phyloP scores from a whole-genome alignment of 306 rosid species.

The Mimosa pudica region DNA sequence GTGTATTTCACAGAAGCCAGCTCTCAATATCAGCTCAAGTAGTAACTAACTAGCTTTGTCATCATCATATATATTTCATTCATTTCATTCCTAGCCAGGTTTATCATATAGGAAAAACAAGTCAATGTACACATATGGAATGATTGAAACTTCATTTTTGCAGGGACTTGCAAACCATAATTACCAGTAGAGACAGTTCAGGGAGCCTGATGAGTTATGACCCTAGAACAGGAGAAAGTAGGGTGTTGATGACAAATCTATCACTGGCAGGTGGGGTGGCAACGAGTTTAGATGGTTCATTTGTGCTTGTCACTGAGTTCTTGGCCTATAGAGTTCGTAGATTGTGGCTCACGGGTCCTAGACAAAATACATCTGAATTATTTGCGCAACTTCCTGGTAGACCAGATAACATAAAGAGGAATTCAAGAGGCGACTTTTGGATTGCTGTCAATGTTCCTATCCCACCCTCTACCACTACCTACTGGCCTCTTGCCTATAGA shows the following conservation, averaged over 20 bases:
- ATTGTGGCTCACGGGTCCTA: constrained; percentile 41
- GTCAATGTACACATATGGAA: no score
- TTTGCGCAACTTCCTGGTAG: constrained; percentile 30
- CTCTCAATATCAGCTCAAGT: constrained; percentile 40
- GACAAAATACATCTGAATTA: constrained; percentile 34
- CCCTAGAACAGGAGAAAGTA: constrained; percentile 41
- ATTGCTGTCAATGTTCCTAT: constrained; percentile 37
- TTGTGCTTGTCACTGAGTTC: constrained; percentile 43
- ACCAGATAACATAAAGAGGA: constrained; percentile 42
- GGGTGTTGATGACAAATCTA: constrained; percentile 41
- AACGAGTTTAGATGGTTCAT: constrained; percentile 40
- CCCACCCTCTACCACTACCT: not conserved
- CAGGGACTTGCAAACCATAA: constrained; percentile 32
- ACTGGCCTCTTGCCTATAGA: constrained; percentile 1
- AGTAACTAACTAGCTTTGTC: not conserved
- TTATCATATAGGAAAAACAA: no score
- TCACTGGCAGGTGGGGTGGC: constrained; percentile 50
- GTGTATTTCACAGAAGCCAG: constrained; percentile 52
- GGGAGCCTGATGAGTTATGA: constrained; percentile 47
- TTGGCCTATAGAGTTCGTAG: constrained; percentile 30
- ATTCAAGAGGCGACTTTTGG: constrained; percentile 37
- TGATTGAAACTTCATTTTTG: not conserved
- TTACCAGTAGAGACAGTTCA: constrained; percentile 33
- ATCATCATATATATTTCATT: no score
- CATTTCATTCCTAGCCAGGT: no score